Percentiles rank a stretch among this genome's conserved stretches.
Conservation (phyloP, 225 moss, liverwort and hornwort genomes). For the Thuidium tamariscinum region DNA sequence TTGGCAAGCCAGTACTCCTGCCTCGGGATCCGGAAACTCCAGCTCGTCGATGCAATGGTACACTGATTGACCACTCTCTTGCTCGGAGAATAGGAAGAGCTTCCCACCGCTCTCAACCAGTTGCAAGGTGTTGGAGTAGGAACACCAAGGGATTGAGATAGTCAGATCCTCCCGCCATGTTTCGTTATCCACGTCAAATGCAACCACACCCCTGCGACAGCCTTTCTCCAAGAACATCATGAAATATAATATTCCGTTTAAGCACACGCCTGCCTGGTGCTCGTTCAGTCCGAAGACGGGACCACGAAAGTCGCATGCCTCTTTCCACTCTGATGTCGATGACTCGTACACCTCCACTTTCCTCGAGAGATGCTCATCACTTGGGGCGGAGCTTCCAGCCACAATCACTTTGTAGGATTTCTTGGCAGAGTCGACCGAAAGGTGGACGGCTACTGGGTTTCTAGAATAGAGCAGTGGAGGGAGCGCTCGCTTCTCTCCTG, state of each 20-base stretch:
- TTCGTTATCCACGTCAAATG: neutral
- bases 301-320: neutral
- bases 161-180: neutral
- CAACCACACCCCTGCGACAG: neutral
- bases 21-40: neutral
- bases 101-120: neutral
- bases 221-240: constrained; percentile 1
- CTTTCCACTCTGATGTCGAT: neutral
- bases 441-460: too few relatives aligned
- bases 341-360: neutral
- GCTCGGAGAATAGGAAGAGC: constrained; percentile 16
- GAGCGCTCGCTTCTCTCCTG: too few relatives aligned
- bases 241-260: neutral
- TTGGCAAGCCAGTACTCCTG: too few relatives aligned
- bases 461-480: too few relatives aligned
- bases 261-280: neutral
- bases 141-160: neutral
- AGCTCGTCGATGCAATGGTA: constrained; percentile 4
- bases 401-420: neutral
- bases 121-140: neutral
- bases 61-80: neutral
- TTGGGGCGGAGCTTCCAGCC: neutral
- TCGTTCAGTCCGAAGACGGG: neutral
- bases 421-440: too few relatives aligned
- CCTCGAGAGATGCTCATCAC: neutral